Evolutionary conservation across 1,139 yeast species (phyloP), one percentile per base, ranked within the genome.

Genomic region (Hyphopichia burtonii): DNA sequence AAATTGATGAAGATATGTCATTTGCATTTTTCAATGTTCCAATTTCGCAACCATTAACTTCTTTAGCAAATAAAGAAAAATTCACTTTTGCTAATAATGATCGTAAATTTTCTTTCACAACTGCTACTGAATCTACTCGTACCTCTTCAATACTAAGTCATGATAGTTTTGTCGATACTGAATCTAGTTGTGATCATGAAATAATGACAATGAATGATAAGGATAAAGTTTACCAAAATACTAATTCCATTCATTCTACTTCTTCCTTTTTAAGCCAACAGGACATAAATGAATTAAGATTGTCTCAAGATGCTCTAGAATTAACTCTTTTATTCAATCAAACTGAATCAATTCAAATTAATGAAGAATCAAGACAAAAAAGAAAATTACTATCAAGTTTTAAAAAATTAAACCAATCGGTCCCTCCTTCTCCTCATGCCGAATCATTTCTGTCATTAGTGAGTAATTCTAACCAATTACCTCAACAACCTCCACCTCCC

Each of bases 11-110:
- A 37, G 80, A 82, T 6, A 78, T 70, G 39, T 76, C 76, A 41
- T 64, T 72, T 15, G 65, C 75, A 28, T 77, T 82, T 47, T 81
- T 71, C 63, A 83, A 83, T 51, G 86, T 83, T 14, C 90, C 89
- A 2, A 60, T 80, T 36, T 74, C 86, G 0, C 83, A 80, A 41
- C 74, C 85, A 0, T 58, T 70, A 31, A 47, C 54, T 12, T 51
- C 68, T 2, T 42, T 65, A 15, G 49, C 58, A 27, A 61, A 59
- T 32, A 56, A 58, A 31, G 70, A 67, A 42, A 57, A 52, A 36
- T 53, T 53, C 32, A 44, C 54, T 17, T 50, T 62, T 52, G 54
- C 49, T 10, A 57, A 56, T 40, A 50, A 46, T 31, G 56, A 52
- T 40, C 39, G 65, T 14, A 52, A 54, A 32, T 46, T 45, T 11